Base-by-base conservation (phyloP, 805 yeast genomes). In the Candida hispaniensis region DNA sequence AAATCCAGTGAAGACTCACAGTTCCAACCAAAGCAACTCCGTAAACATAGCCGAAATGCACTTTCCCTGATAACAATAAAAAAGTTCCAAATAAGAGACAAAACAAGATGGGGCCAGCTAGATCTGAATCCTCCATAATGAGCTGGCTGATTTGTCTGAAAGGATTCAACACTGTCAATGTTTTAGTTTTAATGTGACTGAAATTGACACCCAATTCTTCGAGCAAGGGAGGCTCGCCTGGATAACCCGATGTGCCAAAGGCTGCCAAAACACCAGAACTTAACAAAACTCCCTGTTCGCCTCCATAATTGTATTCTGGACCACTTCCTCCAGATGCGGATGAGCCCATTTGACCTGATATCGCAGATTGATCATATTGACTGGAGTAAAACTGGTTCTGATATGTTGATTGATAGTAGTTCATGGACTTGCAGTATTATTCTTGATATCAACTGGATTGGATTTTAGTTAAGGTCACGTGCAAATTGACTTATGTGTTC, bases 21-120 rank as follows among this genome's bases (percentile, higher is more conserved):
- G 93, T 79, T 11, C 98, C 98, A 47, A 88, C 75, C 26, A 91
- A 59, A 0, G 95, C 97, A 25, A 91, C 93, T 23, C 98, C 97
- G 51, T 91, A 91, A 32, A 91, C 80, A 56, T 91, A 91, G 2
- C 97, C 97, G 54, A 91, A 91, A 55, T 91, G 97, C 10, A 88
- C 80, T 55, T 88, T 91, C 4, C 98, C 97, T 1, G 94, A 54
- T 19, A 86, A 64, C 33, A 88, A 61, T 36, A 91, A 61, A 41
- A 79, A 73, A 1, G 85, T 69, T 13, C 95, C 98, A 52, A 88
- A 88, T 39, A 83, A 57, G 34, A 91, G 61, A 50, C 88, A 88
- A 56, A 88, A 91, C 24, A 91, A 60, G 18, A 91, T 66, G 1
- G 98, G 98, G 1, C 98, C 98, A 0, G 97, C 96, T 46, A 91